Evolutionary conservation across 345 rosid species (phyloP).

Genomic region (Geranium brycei): DNA sequence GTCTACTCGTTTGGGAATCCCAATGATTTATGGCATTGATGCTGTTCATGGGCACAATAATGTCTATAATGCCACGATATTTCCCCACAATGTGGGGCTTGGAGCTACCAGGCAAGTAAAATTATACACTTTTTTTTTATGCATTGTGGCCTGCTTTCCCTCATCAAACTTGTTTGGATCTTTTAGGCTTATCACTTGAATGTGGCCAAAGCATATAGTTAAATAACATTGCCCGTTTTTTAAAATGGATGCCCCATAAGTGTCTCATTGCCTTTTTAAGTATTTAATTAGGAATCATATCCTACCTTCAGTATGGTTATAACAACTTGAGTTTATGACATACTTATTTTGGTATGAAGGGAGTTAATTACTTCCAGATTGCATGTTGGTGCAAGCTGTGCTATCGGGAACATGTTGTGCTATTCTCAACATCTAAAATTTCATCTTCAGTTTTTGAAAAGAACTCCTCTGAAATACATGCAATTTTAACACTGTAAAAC

Average conservation of each 20-base stretch:
- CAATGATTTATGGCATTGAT: slow-evolving; percentile 88
- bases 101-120: slow-evolving; percentile 73
- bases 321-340: no score
- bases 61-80: slow-evolving; percentile 73
- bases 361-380: not conserved
- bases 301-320: no score
- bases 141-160: no score
- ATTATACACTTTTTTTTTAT: not conserved
- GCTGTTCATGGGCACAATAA: slow-evolving; percentile 94
- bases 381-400: not conserved
- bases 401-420: not conserved
- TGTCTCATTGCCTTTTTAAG: no score
- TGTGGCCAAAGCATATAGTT: no score
- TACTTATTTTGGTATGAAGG: no score
- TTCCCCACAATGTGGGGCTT: slow-evolving; percentile 84
- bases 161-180: no score
- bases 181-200: no score
- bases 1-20: slow-evolving; percentile 70
- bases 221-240: no score
- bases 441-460: not conserved
- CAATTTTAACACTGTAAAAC: not conserved
- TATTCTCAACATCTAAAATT: not conserved
- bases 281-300: no score
- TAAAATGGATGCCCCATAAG: no score
- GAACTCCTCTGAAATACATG: not conserved